Evolutionary conservation across 768 basidiomycete species (phyloP), one percentile per base, ranked within the genome.

Genomic region (Mycena epipterygia): DNA sequence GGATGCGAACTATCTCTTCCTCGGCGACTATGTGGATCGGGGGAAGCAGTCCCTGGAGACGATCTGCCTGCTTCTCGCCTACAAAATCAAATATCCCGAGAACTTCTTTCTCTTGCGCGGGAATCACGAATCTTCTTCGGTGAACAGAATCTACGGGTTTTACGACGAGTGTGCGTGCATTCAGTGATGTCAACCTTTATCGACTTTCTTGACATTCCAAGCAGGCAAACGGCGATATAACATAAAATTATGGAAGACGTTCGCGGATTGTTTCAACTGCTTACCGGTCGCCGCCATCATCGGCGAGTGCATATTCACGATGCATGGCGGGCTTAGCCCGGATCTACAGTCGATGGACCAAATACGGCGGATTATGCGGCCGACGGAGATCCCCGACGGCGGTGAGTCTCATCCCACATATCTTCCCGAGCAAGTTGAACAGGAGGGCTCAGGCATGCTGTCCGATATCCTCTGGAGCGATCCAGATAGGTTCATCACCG

Each of bases 61-160:
- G n/a, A 99, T 99, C 81, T 98, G 97, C 81, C 91, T 99, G 49
- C 89, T 99, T 68, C 91, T 99, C 73, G 97, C 97, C 49, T 99
- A 99, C 94, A 99, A 99, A 90, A 97, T 97, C 89, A 99, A 99
- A 89, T 99, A 98, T 87, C 97, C 97, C 63, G 97, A 99, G 90
- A 99, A 99, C 88, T 99, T 99, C 87, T 99, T 99, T 87, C 96
- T 99, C 81, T 89, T 99, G 73, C 88, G 97, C 78, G 97, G 97
- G 76, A 99, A 99, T 85, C 97, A 99, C 83, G 97, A 99, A 84
- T 98, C 97, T 80, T 97, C 97, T 73, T 96, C 95, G 82, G 98
- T 99, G 86, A 99, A 98, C 87, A 89, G 97, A 81, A 98, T 99
- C 83, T 99, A 99, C 83, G 97, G 97, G 68, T 99, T 99, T 85